Evolutionary conservation across 257 asterid species (phyloP), one percentile per base, ranked within the genome.

Genomic region (Craterostigma plantagineum): DNA sequence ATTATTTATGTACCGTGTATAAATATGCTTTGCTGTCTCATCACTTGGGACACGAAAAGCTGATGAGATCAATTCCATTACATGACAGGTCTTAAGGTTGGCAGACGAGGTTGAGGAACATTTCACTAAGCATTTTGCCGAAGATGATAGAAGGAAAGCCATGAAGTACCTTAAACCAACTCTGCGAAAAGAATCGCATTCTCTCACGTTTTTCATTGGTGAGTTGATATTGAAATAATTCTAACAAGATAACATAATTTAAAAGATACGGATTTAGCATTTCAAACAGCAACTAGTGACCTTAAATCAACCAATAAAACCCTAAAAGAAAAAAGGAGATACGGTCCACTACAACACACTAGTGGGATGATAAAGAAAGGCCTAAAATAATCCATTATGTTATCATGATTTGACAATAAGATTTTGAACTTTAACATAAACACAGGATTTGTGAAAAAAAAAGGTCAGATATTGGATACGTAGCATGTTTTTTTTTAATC

Each of bases 141-240:
- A 69, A 57, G 91, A 81, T 67, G 72, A 86, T 52, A 71, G 37
- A 65, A 63, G 80, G 41, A 81, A 64, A 52, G 96, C 94, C 52
- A 75, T 86, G 94, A 81, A 73, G 48, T 86, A 81, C 77, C 84
- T 86, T 35, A 81, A 67, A 57, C 96, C 96, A 30, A 63, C 79
- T n/a, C 94, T 64, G 50, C 61, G 63, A 39, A 58, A 61, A 64
- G 93, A 86, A 40, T 86, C 96, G 8, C 91, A 81, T 51, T 54
- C 73, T 41, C 53, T 75, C 7, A 86, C 92, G 13, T 86, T 86
- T 61, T 81, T 78, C 69, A 73, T 67, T 33, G 96, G 96, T 86
- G 53, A 66, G 90, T 58, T 48, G 56, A 33, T 11, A 11, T 41
- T 14, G 16, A 10, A 8, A 11, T 16, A 41, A 11, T 8, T 8